Percentiles rank a stretch among this genome's conserved stretches.
Conservation (phyloP, 768 basidiomycete genomes). For the Agrocybe pediades region DNA sequence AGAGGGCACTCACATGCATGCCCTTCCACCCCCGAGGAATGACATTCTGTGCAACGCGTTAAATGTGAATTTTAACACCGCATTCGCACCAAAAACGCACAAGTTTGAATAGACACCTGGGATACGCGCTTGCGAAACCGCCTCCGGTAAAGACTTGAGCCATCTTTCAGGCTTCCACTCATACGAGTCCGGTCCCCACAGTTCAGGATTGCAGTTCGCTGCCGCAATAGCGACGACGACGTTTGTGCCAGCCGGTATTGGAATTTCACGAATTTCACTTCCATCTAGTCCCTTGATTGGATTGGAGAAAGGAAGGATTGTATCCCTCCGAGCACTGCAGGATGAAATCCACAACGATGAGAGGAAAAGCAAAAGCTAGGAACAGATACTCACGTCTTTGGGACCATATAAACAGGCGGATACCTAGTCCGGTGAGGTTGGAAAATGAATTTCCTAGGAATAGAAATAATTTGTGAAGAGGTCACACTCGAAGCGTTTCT, state of each 20-base stretch:
- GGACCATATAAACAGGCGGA: constrained; percentile 18
- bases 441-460: not conserved
- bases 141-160: constrained; percentile 24
- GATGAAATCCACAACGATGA: constrained; percentile 23
- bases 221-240: constrained; percentile 34
- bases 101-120: constrained; percentile 19
- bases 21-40: constrained; percentile 39
- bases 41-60: constrained; percentile 19
- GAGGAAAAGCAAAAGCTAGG: not conserved
- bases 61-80: not conserved
- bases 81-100: not conserved
- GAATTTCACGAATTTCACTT: constrained; percentile 31
- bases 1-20: constrained; percentile 48
- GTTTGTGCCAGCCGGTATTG: constrained; percentile 37
- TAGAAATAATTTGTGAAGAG: not conserved
- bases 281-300: constrained; percentile 40
- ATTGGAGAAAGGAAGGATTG: constrained; percentile 28
- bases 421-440: constrained; percentile 19
- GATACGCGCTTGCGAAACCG: constrained; percentile 8
- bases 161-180: constrained; percentile 51
- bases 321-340: constrained; percentile 26
- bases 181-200: constrained; percentile 43
- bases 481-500: constrained; percentile 41
- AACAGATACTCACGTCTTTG: constrained; percentile 11
- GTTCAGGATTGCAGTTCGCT: constrained; percentile 30